Conservation (phyloP, 2,329 filamentous ascomycete genomes). For the Diaporthe nobilis region DNA sequence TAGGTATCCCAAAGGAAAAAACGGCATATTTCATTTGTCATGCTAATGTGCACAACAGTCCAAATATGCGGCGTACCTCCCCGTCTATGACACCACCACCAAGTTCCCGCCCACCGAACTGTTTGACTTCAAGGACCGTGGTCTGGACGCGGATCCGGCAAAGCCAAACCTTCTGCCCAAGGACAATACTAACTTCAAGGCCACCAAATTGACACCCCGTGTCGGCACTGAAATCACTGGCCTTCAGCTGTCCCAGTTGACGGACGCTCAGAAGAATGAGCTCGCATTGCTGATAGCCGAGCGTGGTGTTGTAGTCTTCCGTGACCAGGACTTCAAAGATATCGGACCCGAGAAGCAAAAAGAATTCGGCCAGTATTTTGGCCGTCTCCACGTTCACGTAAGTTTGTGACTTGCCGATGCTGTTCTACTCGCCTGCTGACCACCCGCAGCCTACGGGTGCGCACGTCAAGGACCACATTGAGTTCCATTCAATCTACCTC, state of each 20-base stretch:
- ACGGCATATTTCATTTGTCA: not conserved
- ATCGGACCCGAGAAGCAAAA: conserved; percentile 55
- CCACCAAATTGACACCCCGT: conserved; percentile 50
- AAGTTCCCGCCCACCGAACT: conserved; percentile 49
- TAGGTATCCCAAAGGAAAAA: not conserved
- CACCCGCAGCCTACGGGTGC: conserved; percentile 55
- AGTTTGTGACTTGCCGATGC: conserved; percentile 61
- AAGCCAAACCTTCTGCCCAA: conserved; percentile 49
- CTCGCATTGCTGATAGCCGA: conserved; percentile 58
- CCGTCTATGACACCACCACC: conserved; percentile 52
- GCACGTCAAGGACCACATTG: conserved; percentile 58
- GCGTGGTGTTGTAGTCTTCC: conserved; percentile 56
- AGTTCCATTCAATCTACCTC: conserved; percentile 63
- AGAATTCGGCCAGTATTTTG: conserved; percentile 56
- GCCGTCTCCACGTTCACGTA: conserved; percentile 56
- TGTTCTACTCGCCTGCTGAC: not conserved
- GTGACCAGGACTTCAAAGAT: conserved; percentile 55
- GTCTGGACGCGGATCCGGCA: conserved; percentile 49
- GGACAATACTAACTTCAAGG: conserved; percentile 42
- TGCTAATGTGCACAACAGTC: conserved; percentile 43
- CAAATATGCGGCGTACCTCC: conserved; percentile 51
- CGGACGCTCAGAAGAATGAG: conserved; percentile 57
- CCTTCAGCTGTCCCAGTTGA: conserved; percentile 56
- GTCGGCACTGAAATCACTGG: conserved; percentile 59
- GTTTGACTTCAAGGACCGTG: conserved; percentile 51